Conservation (phyloP, 306 rosid species). For the Lathyrus sativus region DNA sequence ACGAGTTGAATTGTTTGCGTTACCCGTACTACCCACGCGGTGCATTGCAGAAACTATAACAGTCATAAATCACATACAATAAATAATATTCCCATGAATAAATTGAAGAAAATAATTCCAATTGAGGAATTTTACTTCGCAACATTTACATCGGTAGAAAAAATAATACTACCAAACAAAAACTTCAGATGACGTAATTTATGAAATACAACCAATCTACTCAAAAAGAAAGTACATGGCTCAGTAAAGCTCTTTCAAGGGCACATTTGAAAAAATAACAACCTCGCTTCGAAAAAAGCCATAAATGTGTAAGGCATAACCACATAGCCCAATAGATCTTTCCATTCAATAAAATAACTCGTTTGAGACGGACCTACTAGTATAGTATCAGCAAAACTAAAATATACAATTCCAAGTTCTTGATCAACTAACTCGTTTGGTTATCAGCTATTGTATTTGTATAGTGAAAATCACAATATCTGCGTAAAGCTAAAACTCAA, state of each 20-base stretch:
- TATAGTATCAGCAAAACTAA: slow-evolving; percentile 6
- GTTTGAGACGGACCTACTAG: too few species aligned
- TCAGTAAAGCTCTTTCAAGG: slow-evolving; percentile 22
- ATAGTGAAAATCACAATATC: slow-evolving; percentile 2
- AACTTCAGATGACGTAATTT: slow-evolving; percentile 3
- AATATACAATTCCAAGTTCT: slow-evolving; percentile 21
- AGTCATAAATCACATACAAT: slow-evolving; percentile 26
- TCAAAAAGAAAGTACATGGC: slow-evolving; percentile 5
- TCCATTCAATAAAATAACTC: background rate
- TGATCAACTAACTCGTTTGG: background rate
- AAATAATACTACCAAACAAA: slow-evolving; percentile 6
- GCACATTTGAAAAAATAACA: slow-evolving; percentile 13
- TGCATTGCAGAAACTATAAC: slow-evolving; percentile 75
- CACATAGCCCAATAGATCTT: slow-evolving; percentile 1
- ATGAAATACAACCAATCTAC: slow-evolving; percentile 21
- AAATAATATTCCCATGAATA: slow-evolving; percentile 25
- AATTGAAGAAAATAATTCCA: slow-evolving; percentile 33
- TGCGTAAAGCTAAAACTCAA: background rate
- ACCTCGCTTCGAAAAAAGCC: slow-evolving; percentile 14
- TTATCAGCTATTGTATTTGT: background rate
- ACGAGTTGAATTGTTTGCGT: slow-evolving; percentile 78
- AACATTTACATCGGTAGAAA: slow-evolving; percentile 11
- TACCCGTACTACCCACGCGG: slow-evolving; percentile 97
- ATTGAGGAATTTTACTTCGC: slow-evolving; percentile 17
- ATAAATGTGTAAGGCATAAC: slow-evolving; percentile 22